Evolutionary conservation across 2,329 filamentous ascomycete genomes (phyloP).

Genomic region (Arthrobotrys megalospora): DNA sequence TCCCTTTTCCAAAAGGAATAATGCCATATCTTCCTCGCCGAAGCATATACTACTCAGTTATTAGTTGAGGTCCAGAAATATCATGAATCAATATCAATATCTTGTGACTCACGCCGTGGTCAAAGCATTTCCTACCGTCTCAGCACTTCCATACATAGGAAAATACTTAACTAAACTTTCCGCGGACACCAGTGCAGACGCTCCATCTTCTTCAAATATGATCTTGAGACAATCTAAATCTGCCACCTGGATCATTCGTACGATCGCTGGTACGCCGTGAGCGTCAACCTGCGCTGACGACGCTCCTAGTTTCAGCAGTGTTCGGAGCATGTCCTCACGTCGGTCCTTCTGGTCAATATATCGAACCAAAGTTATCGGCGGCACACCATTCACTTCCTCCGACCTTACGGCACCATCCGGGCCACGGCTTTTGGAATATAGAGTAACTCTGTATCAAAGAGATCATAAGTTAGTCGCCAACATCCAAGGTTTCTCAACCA

Average conservation of each 20-base stretch:
- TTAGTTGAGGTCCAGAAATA: constrained; percentile 68
- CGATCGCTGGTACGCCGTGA: constrained; percentile 76
- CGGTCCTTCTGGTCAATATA: constrained; percentile 74
- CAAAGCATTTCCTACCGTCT: constrained; percentile 9
- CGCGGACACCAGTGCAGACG: constrained; percentile 12
- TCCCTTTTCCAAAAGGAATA: constrained; percentile 76
- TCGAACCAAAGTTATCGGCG: constrained; percentile 78
- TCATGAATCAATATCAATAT: neutral
- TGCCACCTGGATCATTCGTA: constrained; percentile 73
- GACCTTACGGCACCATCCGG: too few species aligned
- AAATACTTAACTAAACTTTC: neutral
- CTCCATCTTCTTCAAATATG: constrained; percentile 66
- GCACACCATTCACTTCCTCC: too few species aligned
- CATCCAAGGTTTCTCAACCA: constrained; percentile 25
- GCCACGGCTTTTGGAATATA: constrained; percentile 63
- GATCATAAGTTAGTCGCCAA: constrained; percentile 53
- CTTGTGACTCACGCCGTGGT: constrained; percentile 7
- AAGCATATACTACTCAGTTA: constrained; percentile 68
- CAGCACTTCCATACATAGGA: neutral
- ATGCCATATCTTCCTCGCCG: constrained; percentile 72
- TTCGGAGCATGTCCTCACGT: constrained; percentile 72
- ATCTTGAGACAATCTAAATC: constrained; percentile 69
- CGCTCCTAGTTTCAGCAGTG: constrained; percentile 79
- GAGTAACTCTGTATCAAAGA: constrained; percentile 42
- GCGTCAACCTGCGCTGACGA: constrained; percentile 80